Evolutionary conservation across 176 grass and related monocot genomes (phyloP).

Genomic region (Triticum aestivum): IWGSC_CS_RefSeq_v2.1 NC_057794.1:370225929-370226428

Average conservation of each 20-base stretch:
- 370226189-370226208: slow-evolving; percentile 53
- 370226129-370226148: not conserved
- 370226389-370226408: not conserved
- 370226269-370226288: slow-evolving; percentile 40
- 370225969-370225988: not conserved
- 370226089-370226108: slow-evolving; percentile 52
- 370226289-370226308: slow-evolving; percentile 62
- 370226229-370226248: slow-evolving; percentile 44
- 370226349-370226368: not conserved
- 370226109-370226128: slow-evolving; percentile 25
- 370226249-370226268: slow-evolving; percentile 6
- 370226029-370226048: slow-evolving; percentile 51
- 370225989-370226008: not conserved
- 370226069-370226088: slow-evolving; percentile 38
- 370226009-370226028: slow-evolving; percentile 61
- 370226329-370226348: not conserved
- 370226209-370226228: slow-evolving; percentile 61
- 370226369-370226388: not conserved
- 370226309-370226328: slow-evolving; percentile 30
- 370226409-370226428: not conserved
- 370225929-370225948: not conserved
- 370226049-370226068: slow-evolving; percentile 43
- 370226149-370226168: slow-evolving; percentile 44
- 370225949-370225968: not conserved
- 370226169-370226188: slow-evolving; percentile 49